Evolutionary conservation across 768 basidiomycete species (phyloP), one percentile per base, ranked within the genome.

Genomic region (Scleroderma bovista): DNA sequence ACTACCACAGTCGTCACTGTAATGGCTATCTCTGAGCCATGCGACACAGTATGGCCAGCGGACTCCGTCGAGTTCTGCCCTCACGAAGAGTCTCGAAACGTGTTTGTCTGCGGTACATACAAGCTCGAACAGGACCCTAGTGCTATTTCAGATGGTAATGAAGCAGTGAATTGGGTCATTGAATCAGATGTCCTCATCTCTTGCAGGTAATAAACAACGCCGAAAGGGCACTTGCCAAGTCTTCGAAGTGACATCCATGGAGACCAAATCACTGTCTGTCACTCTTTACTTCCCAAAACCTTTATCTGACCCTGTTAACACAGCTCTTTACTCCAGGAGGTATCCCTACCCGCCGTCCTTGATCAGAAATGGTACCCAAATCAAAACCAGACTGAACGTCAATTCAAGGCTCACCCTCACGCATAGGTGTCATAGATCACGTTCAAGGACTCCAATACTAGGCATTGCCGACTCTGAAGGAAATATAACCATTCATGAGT

Each of bases 21-120:
- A 15, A 26, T 43, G 22, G 5, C 15, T 23, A 26, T 20, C 23
- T 43, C 24, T 9, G 24, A 26, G 41, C 16, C 38, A 52, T 60
- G 77, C 57, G 81, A 91, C 66, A 95, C 93, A 1, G 67, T 72
- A n/a, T 84, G 80, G 60, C 92, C 92, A 10, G 93, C 93, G 19
- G 93, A 96, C 66, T 82, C 87, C 11, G 76, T 93, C 48, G 96
- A 98, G 60, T 97, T 93, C 64, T 93, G 90, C 57, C 94, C 93
- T 5, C 78, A 78, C 49, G 73, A 75, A 12, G 70, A 71, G 22
- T 74, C 73, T 44, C 69, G 73, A 3, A 70, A 85, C 56, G 68
- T 96, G 23, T 77, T 97, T 51, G 86, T 85, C 2, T 92, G 91
- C 58, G 95, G 95, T 19, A 97, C 95, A 0, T 99, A 99, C 70